Percentiles rank a stretch among this genome's conserved stretches.
phyloP scores from a whole-genome alignment of 768 basidiomycete species.

The Leccinum arenicola region DNA sequence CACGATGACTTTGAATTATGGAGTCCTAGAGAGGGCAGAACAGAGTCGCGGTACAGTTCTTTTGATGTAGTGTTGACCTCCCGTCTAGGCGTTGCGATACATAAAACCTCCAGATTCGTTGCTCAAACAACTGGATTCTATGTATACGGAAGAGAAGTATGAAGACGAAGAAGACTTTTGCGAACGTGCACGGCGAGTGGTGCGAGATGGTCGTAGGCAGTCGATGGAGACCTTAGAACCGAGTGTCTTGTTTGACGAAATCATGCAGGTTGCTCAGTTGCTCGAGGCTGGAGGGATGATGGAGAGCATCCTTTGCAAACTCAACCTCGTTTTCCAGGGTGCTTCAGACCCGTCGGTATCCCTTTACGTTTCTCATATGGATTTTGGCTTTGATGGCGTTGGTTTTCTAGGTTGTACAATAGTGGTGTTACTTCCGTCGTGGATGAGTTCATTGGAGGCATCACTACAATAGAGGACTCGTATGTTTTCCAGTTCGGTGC shows the following conservation, averaged over 20 bases:
- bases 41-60: constrained; percentile 39
- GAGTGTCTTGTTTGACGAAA: constrained; percentile 54
- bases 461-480: constrained; percentile 60
- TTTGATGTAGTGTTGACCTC: no score
- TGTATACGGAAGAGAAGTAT: background rate
- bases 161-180: no score
- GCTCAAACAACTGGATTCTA: constrained; percentile 50
- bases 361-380: background rate
- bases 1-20: constrained; percentile 96
- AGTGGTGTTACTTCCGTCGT: constrained; percentile 55
- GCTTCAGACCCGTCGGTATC: constrained; percentile 58
- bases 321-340: constrained; percentile 53
- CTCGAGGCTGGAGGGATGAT: constrained; percentile 31
- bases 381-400: constrained; percentile 3
- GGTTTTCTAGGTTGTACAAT: constrained; percentile 53
- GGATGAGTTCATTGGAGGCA: constrained; percentile 64
- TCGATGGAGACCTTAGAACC: constrained; percentile 42
- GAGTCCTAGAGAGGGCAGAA: constrained; percentile 90
- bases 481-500: constrained; percentile 33
- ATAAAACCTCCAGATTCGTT: constrained; percentile 69
- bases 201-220: constrained; percentile 25
- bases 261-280: constrained; percentile 58
- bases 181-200: constrained; percentile 20
- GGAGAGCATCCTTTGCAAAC: constrained; percentile 57
- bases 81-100: constrained; percentile 51